A percentile compares a stretch with the other conserved stretches of the same genome.
These are phyloP conservation scores for Candida sanyaensis DNA, from an alignment of 1,139 yeast genomes.

Conservation along the genomic window DNA sequence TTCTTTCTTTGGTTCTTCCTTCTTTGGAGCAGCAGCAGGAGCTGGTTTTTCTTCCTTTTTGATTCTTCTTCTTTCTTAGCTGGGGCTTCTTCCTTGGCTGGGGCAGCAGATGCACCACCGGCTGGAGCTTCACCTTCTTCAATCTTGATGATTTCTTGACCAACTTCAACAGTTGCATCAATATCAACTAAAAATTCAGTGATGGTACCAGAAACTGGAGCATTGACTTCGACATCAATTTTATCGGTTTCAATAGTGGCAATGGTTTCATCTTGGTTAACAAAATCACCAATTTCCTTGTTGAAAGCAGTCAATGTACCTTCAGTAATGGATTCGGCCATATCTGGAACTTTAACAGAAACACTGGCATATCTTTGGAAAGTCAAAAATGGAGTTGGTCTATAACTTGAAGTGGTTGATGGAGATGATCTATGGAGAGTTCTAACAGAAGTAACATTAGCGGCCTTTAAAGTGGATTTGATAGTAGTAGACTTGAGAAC, in stretches of 20 bases:
- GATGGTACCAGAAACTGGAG: conserved; percentile 91
- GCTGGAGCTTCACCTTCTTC: conserved; percentile 89
- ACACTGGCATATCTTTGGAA: conserved; percentile 44
- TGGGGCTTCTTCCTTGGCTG: conserved; percentile 27
- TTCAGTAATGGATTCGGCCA: conserved; percentile 98
- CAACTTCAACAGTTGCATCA: conserved; percentile 95
- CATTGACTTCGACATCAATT: conserved; percentile 94
- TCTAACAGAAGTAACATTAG: conserved; percentile 13
- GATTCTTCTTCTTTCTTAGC: conserved; percentile 30
- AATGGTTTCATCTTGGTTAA: conserved; percentile 83
- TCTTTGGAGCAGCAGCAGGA: conserved; percentile 30
- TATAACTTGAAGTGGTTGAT: neutral
- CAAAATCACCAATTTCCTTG: conserved; percentile 85
- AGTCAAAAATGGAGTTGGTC: conserved; percentile 14
- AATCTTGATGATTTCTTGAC: conserved; percentile 87
- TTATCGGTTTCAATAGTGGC: conserved; percentile 99
- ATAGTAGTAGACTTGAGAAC: conserved; percentile 7
- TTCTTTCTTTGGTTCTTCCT: conserved; percentile 45
- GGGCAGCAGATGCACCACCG: conserved; percentile 55
- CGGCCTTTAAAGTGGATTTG: conserved; percentile 10
- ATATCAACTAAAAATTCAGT: conserved; percentile 80
- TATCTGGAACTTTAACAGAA: conserved; percentile 89
- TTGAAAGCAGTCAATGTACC: conserved; percentile 87
- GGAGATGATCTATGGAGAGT: conserved; percentile 10
- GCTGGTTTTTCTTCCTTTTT: conserved; percentile 60